Conservation (phyloP, 805 yeast species). For the Kodamaea hsintzibuensis region DNA sequence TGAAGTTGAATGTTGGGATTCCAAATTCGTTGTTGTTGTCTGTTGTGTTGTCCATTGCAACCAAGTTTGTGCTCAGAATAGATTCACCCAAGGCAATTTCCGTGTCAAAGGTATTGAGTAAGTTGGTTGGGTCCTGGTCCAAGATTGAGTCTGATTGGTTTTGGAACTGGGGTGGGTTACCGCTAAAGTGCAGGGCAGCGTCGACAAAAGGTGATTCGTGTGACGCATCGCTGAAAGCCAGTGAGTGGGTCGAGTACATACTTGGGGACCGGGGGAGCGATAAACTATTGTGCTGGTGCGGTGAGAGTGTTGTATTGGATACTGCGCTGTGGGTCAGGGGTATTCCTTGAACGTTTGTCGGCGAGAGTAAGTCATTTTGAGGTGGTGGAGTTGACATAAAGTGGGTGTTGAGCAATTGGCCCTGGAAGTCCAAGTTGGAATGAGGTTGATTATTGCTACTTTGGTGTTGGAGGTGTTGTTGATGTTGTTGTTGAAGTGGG, state of each 20-base stretch:
- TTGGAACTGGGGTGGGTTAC: slow-evolving; percentile 9
- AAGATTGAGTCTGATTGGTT: slow-evolving; percentile 5
- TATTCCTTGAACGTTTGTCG: slow-evolving; percentile 8
- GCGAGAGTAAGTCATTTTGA: slow-evolving; percentile 19
- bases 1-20: slow-evolving; percentile 15
- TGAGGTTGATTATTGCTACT: background rate
- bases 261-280: slow-evolving; percentile 24
- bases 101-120: slow-evolving; percentile 25
- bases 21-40: slow-evolving; percentile 1
- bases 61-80: slow-evolving; percentile 36
- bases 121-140: slow-evolving; percentile 7
- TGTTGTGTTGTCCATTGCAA: slow-evolving; percentile 7
- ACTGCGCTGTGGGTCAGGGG: background rate
- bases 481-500: background rate
- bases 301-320: slow-evolving; percentile 11
- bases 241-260: slow-evolving; percentile 21
- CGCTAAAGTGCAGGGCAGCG: slow-evolving; percentile 34
- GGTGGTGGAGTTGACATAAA: background rate
- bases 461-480: background rate
- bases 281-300: slow-evolving; percentile 13
- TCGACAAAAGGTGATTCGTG: slow-evolving; percentile 40
- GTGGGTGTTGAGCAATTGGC: background rate
- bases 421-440: background rate
- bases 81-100: slow-evolving; percentile 43
- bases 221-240: slow-evolving; percentile 35